Evolutionary conservation across 257 asterid genomes (phyloP), one percentile per base, ranked within the genome.

Genomic region (Gentiana macrophylla): DNA sequence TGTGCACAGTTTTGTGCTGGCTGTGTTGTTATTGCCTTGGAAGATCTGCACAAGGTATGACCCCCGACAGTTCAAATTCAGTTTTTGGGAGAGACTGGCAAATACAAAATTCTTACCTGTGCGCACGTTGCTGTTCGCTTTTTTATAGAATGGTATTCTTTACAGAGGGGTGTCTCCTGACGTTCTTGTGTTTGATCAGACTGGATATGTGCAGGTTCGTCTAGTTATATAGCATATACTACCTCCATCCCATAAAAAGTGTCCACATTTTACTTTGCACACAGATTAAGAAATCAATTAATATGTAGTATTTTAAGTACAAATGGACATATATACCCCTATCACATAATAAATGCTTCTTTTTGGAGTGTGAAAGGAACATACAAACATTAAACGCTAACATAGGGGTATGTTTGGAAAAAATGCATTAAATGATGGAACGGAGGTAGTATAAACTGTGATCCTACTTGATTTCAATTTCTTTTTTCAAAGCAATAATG

Each of bases 1-100:
- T 77, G 89, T 50, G 93, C 96, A 60, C 81, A 49, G 67, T 90
- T 84, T 73, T 90, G 94, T 74, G 94, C 94, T 72, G 96, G 94
- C 41, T 80, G 77, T 41, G 79, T 84, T 70, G 85, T 90, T 59
- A 73, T 68, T 48, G 87, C 94, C 53, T 64, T 86, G 71, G 97
- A 82, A 77, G 78, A 80, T 62, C 74, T 90, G 77, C 98, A 90
- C 74, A 81, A 79, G 84, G 96, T 90, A 62, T 60, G 75, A 52
- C 56, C 60, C 53, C 61, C 55, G 60, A 57, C 37, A 50, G 53
- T 65, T 57, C 63, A 47, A 48, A 49, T 67, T 70, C 43, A 41
- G 9, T 46, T 47, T 47, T 53, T 12, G 36, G 24, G 32, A 37
- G 46, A 11, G 10, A 52, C 37, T 5, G 4, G 48, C 61, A 57